phyloP scores from a whole-genome alignment of 1,284 basidiomycete species.

The Grifola frondosa region DNA sequence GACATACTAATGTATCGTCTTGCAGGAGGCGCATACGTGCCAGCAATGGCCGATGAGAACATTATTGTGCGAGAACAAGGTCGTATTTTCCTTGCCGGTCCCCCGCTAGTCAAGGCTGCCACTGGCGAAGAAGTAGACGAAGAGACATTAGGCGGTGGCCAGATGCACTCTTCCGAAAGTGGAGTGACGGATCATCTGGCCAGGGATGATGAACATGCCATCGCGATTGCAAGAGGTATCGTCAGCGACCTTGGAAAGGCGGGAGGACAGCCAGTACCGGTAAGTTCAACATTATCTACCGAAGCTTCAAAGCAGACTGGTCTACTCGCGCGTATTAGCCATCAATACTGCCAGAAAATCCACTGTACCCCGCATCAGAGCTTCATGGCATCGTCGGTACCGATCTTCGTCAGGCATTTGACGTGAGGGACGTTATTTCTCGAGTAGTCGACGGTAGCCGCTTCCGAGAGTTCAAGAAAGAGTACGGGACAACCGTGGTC shows the following conservation, averaged over 20 bases:
- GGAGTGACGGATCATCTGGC: conserved; percentile 95
- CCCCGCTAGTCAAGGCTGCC: conserved; percentile 92
- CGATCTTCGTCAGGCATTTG: conserved; percentile 84
- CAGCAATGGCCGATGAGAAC: conserved; percentile 95
- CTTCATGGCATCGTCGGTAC: conserved; percentile 91
- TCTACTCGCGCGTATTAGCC: conserved; percentile 42
- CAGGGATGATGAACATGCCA: conserved; percentile 84
- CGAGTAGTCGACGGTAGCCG: conserved; percentile 89
- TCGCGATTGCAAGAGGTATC: conserved; percentile 80
- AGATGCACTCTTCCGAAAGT: conserved; percentile 93
- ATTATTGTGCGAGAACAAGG: conserved; percentile 95
- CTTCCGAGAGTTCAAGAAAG: conserved; percentile 95
- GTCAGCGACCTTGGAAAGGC: conserved; percentile 77
- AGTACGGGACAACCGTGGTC: conserved; percentile 88
- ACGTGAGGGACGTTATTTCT: conserved; percentile 92
- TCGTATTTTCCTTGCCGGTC: conserved; percentile 93
- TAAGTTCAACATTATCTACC: conserved; percentile 34
- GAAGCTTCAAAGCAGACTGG: not conserved
- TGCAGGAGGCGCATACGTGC: conserved; percentile 86
- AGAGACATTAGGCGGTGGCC: conserved; percentile 87
- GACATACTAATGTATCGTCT: conserved; percentile 11
- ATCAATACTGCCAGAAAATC: conserved; percentile 59
- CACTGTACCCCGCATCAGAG: conserved; percentile 79
- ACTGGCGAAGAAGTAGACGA: conserved; percentile 94
- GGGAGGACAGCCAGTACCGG: conserved; percentile 46